Evolutionary conservation across 2,329 filamentous ascomycete genomes (phyloP), one percentile per base, ranked within the genome.

Genomic region (Colletotrichum falcatum): DNA sequence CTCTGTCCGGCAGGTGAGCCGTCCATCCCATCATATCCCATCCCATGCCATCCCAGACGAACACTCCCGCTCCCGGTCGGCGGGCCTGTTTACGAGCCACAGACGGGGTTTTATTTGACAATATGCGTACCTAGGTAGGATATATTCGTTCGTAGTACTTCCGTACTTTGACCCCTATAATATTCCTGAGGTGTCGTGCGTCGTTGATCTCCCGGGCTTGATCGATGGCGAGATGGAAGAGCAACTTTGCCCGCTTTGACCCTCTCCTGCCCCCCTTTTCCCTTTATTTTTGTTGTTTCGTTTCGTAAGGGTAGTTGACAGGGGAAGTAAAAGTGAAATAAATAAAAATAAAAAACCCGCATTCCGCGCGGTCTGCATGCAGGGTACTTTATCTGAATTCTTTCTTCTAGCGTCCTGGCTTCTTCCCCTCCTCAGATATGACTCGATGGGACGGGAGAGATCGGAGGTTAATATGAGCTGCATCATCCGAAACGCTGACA

Each of bases 391-490:
- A 59, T 65, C 46, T 58, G 49, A 62, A 42, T 23, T 65, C 51
- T 53, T 9, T 12, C 3, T 18, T 6, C 11, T 51, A 51, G 55
- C 35, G 59, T 51, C 26, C 48, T 16, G 16, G n/a, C 49, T 60
- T 44, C 14, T 33, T 61, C 30, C 14, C 42, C 20, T 20, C 30
- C 28, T 48, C 20, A 16, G 30, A 35, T 20, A 23, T 30, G 26
- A 11, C 18, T 23, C n/a, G 48, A 62, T 54, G 60, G 60, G 60
- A 44, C 14, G 48, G 39, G 48, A 42, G 60, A 53, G 35, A 39
- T 62, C 60, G 60, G 48, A 54, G 48, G 48, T 62, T 62, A 62
- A 62, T 42, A 30, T 62, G 35, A 62, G 60, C 33, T 54, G 48
- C 60, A 42, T 42, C 60, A 51, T 39, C 48, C 60, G 35, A 62